phyloP scores from a whole-genome alignment of 2,329 filamentous ascomycete species.

The Colletotrichum endophyticum region DNA sequence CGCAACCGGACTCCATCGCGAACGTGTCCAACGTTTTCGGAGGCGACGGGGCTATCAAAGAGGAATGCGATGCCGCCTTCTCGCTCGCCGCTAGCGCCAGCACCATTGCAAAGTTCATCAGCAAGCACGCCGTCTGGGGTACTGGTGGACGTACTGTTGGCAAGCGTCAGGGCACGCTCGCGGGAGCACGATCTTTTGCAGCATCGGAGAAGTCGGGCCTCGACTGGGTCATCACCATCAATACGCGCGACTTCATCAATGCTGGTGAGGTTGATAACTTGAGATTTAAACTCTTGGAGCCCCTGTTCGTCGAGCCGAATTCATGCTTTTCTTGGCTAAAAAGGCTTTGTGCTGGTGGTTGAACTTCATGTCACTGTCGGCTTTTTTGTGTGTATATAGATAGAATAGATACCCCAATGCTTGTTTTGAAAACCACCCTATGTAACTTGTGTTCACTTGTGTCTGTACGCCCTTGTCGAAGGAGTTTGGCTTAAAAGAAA shows the following conservation, averaged over 20 bases:
- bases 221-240: conserved; percentile 7
- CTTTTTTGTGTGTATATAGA: not conserved
- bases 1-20: not conserved
- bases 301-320: not conserved
- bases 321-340: not conserved
- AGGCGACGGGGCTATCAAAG: conserved; percentile 23
- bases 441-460: not conserved
- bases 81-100: conserved; percentile 16
- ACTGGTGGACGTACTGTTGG: not conserved
- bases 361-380: not conserved
- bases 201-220: not conserved
- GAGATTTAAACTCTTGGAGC: not conserved
- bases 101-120: conserved; percentile 14
- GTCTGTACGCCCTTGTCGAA: rapidly evolving
- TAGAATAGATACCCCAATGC: not conserved
- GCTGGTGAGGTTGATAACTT: not conserved
- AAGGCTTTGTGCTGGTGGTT: not conserved
- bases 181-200: not conserved
- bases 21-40: not conserved
- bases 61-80: conserved; percentile 7
- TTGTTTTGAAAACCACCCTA: rapidly evolving
- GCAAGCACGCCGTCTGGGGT: not conserved
- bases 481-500: not conserved
- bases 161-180: not conserved
- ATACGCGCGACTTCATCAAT: conserved; percentile 4